phyloP scores from a whole-genome alignment of 202 grass and related monocot species.

The Panicum virgatum region DNA sequence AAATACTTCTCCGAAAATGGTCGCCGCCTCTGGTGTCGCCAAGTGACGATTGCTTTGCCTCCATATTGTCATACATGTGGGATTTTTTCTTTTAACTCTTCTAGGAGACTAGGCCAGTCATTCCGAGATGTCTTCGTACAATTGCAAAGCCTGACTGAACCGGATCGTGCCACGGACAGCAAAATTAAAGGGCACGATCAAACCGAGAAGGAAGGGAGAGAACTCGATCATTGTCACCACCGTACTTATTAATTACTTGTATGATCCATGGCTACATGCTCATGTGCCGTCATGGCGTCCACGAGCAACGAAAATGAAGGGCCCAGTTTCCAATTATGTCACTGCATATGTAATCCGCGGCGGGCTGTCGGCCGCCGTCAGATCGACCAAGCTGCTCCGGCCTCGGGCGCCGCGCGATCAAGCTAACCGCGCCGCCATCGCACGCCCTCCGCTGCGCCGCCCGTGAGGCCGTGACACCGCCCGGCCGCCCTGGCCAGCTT shows the following conservation, averaged over 20 bases:
- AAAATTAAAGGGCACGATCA: not conserved
- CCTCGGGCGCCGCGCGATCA: not conserved
- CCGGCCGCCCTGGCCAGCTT: not conserved
- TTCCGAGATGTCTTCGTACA: too few relatives aligned
- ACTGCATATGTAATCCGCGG: conserved; percentile 44
- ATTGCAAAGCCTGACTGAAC: not conserved
- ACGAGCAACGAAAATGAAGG: not conserved
- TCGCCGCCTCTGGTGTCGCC: too few relatives aligned
- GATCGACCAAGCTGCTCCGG: not conserved
- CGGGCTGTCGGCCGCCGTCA: not conserved
- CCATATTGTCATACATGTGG: too few relatives aligned
- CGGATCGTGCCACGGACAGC: not conserved
- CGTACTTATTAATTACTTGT: too few relatives aligned
- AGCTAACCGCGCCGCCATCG: conserved; percentile 10
- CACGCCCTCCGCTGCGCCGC: not conserved
- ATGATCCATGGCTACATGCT: too few relatives aligned
- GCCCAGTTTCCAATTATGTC: conserved; percentile 5
- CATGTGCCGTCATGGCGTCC: not conserved
- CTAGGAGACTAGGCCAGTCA: too few relatives aligned
- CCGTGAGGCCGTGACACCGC: not conserved
- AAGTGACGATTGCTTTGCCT: too few relatives aligned
- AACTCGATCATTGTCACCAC: not conserved
- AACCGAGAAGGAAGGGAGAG: not conserved
- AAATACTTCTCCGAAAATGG: too few relatives aligned
- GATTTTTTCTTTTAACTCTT: too few relatives aligned